phyloP scores from a whole-genome alignment of 1,284 basidiomycete genomes.

The Meripilus lineatus region DNA sequence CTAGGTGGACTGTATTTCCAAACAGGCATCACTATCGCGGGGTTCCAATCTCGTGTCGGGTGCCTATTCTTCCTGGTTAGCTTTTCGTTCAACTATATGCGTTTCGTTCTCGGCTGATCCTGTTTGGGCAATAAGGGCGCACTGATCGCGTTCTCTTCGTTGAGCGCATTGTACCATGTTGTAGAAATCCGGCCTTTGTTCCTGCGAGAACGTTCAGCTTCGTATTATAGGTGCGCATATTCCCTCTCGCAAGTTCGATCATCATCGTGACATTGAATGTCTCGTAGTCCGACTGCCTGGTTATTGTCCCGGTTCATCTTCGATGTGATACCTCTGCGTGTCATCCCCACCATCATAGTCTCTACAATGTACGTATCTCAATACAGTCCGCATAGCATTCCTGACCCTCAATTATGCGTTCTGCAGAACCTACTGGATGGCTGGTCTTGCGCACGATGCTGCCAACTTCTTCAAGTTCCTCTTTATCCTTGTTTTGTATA shows the following conservation, averaged over 20 bases:
- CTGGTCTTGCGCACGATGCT: slow-evolving; percentile 61
- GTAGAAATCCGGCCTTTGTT: slow-evolving; percentile 80
- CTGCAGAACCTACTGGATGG: slow-evolving; percentile 85
- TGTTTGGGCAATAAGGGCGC: slow-evolving; percentile 51
- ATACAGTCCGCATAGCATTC: not conserved
- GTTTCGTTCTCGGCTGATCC: not conserved
- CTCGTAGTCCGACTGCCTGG: slow-evolving; percentile 75
- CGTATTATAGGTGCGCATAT: slow-evolving; percentile 63
- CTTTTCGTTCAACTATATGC: slow-evolving; percentile 8
- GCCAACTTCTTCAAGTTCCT: slow-evolving; percentile 35
- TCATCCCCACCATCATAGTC: slow-evolving; percentile 82
- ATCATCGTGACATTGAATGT: slow-evolving; percentile 5
- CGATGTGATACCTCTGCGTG: slow-evolving; percentile 78
- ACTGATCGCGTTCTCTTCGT: slow-evolving; percentile 80
- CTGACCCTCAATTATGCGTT: not conserved
- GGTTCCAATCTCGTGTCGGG: slow-evolving; percentile 90
- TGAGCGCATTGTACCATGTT: slow-evolving; percentile 85
- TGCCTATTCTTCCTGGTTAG: slow-evolving; percentile 84
- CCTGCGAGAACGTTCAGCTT: slow-evolving; percentile 78
- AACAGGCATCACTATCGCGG: slow-evolving; percentile 75
- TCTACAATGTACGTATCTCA: slow-evolving; percentile 60
- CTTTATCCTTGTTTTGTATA: slow-evolving; percentile 45
- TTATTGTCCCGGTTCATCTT: slow-evolving; percentile 79
- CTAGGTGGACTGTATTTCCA: slow-evolving; percentile 80
- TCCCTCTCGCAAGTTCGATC: not conserved